Base-by-base conservation (phyloP, 352 stramenopile species). In the Globisporangium alternatum region DNA sequence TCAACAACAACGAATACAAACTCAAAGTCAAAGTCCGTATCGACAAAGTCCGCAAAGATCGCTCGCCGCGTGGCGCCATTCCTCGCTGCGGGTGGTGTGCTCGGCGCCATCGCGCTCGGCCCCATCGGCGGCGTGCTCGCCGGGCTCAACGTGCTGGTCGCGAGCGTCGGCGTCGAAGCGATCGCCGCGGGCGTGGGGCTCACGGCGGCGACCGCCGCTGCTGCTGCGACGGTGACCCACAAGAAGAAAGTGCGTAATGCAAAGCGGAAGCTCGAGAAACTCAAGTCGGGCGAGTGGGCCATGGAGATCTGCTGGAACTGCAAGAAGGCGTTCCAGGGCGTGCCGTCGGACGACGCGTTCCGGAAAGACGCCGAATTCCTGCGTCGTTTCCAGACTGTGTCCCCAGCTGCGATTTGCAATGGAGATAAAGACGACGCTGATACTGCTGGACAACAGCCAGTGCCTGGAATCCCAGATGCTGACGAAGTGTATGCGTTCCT, bases 261-360 rank as follows among this genome's bases (percentile, higher is more conserved):
- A 0, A 70, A 78, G 56, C 64, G 70, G 1, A 65, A 60, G 21
- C 68, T 78, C 12, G 78, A 90, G 53, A 55, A 71, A 45, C 43
- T 86, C 39, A 69, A 79, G 45, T 78, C 74, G 5, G 79, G 78
- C 1, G 76, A 79, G 39, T 90, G 81, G 81, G 81, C 81, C 3
- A 90, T 86, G 72, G 66, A 86, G 56, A 85, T 90, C 33, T 90
- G 81, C 68, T 89, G 81, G 78, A 73, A 79, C 25, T 83, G 78
- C 67, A 87, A 86, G 59, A 75, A 81, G 44, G 65, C 60, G n/a
- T 82, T 78, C 51, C 56, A 67, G 22, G 75, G 66, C 2, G 69
- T 65, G 0, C 66, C 70, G 3, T 85, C 79, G 9, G 81, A 90
- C 55, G 78, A 83, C 4, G 63, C 66, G 1, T 89, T 80, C 31